phyloP scores from a whole-genome alignment of 768 basidiomycete genomes.

The Fomitopsis pulvina region DNA sequence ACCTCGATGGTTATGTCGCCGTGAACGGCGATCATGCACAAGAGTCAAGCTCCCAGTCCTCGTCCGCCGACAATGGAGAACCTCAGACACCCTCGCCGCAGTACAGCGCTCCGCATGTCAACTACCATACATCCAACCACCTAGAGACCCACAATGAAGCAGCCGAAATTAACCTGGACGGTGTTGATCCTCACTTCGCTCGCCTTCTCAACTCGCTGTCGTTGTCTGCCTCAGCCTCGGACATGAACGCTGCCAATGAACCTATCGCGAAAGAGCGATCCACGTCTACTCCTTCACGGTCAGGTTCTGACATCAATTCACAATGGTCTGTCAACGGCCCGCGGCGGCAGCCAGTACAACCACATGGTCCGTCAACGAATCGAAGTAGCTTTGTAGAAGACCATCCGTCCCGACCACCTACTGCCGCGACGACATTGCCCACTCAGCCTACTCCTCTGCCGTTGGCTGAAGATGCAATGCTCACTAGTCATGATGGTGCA shows the following conservation, averaged over 20 bases:
- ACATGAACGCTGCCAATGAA: slow-evolving; percentile 5
- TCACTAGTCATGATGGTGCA: neutral
- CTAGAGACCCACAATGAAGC: slow-evolving; percentile 1
- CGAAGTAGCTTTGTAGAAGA: neutral
- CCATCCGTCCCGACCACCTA: neutral
- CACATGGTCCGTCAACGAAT: slow-evolving; percentile 3
- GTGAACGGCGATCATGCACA: slow-evolving; percentile 31
- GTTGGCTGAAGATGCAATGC: neutral
- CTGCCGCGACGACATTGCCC: neutral
- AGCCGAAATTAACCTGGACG: slow-evolving; percentile 22
- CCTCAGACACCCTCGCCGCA: slow-evolving; percentile 61
- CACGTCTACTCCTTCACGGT: neutral
- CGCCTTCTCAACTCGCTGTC: slow-evolving; percentile 57
- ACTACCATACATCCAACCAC: slow-evolving; percentile 14
- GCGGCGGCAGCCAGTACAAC: slow-evolving; percentile 1
- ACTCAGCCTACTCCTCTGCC: neutral
- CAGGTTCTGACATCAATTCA: neutral
- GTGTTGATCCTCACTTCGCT: slow-evolving; percentile 67
- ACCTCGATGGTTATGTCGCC: slow-evolving; percentile 18
- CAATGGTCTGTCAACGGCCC: neutral
- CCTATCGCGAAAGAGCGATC: neutral
- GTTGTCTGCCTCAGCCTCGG: slow-evolving; percentile 41
- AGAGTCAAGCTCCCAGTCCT: slow-evolving; percentile 65
- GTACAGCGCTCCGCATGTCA: slow-evolving; percentile 36
- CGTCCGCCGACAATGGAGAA: slow-evolving; percentile 53